A percentile compares a stretch with the other conserved stretches of the same genome.
Conservation (phyloP, 1,284 basidiomycete species). For the Trichosporon sp. region DNA sequence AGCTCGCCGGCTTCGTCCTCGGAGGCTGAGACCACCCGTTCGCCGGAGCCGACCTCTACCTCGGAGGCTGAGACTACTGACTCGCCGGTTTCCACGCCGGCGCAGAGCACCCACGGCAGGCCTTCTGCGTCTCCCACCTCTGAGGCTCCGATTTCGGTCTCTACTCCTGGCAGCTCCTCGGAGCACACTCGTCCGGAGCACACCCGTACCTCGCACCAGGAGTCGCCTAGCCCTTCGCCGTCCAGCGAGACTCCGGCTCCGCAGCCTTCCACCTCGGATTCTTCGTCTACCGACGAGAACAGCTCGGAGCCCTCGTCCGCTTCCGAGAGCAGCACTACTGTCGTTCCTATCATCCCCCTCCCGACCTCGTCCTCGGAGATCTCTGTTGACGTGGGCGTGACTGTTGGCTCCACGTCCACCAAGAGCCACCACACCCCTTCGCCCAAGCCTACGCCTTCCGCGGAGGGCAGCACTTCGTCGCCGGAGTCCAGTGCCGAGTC, state of each 20-base stretch:
- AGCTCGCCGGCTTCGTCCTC: neutral
- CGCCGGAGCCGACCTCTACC: no score
- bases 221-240: neutral
- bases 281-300: neutral
- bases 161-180: neutral
- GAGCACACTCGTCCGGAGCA: no score
- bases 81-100: neutral
- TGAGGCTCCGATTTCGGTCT: neutral
- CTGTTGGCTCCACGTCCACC: neutral
- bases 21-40: neutral
- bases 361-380: neutral
- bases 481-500: neutral
- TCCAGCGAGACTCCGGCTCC: neutral
- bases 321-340: neutral
- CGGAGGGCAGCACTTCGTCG: neutral
- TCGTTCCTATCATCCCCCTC: neutral
- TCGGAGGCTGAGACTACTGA: neutral
- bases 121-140: neutral
- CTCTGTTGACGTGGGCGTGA: no score
- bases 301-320: neutral
- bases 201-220: no score
- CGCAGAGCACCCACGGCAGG: neutral
- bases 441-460: neutral
- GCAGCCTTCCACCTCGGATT: neutral
- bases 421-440: neutral